Conservation (phyloP, 176 grass and related monocot species). For the Raddia guianensis region DNA sequence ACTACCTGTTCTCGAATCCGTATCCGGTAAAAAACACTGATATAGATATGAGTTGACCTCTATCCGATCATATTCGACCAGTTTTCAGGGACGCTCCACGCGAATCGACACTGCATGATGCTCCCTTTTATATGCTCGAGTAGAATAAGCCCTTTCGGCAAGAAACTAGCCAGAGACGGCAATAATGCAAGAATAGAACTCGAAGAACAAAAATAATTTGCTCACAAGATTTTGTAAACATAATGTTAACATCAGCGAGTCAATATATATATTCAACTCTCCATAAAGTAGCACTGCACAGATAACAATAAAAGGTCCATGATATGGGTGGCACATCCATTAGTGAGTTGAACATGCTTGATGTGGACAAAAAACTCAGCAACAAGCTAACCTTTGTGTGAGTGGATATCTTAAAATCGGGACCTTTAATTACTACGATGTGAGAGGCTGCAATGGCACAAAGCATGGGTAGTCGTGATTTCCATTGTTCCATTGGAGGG, state of each 20-base stretch:
- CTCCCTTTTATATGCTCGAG: neutral
- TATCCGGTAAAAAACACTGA: too few species aligned
- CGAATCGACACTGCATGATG: neutral
- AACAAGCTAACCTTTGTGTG: neutral
- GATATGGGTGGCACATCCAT: constrained; percentile 29
- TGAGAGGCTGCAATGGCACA: constrained; percentile 1
- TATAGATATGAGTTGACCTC: too few species aligned
- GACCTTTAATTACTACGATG: neutral
- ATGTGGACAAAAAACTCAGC: constrained; percentile 18
- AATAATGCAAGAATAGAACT: neutral
- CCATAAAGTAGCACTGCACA: constrained; percentile 5
- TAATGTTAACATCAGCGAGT: constrained; percentile 11
- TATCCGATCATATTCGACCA: too few species aligned
- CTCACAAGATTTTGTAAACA: neutral
- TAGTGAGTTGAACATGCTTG: constrained; percentile 32
- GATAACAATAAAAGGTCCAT: neutral
- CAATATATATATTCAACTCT: neutral
- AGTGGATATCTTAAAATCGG: neutral
- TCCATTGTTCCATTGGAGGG: neutral
- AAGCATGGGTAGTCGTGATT: neutral
- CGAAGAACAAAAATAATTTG: neutral
- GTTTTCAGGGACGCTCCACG: neutral
- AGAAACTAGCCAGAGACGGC: neutral
- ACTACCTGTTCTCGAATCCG: too few species aligned
- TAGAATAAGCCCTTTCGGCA: neutral